These are phyloP conservation scores for Lyophyllum shimeji DNA, from an alignment of 768 basidiomycete genomes.

Conservation along the genomic window DNA sequence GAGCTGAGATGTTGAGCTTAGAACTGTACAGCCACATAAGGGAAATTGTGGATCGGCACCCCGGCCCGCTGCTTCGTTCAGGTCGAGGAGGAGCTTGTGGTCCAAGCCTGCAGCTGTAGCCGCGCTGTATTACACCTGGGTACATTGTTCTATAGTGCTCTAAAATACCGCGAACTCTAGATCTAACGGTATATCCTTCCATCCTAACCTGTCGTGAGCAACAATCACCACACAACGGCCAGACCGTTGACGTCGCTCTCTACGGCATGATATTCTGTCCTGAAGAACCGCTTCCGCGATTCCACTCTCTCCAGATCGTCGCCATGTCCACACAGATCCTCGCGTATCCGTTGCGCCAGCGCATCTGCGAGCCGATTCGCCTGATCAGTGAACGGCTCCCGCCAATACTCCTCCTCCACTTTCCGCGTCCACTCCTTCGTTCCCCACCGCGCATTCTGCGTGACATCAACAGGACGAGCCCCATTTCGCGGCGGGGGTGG, in stretches of 20 bases:
- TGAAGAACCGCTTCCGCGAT: slow-evolving; percentile 49
- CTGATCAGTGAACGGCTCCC: slow-evolving; percentile 18
- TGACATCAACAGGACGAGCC: slow-evolving; percentile 11
- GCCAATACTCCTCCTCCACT: slow-evolving; percentile 88
- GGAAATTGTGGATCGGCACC: too few species aligned
- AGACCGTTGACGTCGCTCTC: slow-evolving; percentile 81
- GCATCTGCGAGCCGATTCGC: slow-evolving; percentile 32
- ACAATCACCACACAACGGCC: slow-evolving; percentile 66
- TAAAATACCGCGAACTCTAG: too few species aligned
- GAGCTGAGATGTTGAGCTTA: too few species aligned
- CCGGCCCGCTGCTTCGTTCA: too few species aligned
- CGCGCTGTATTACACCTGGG: background rate
- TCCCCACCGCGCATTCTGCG: slow-evolving; percentile 69
- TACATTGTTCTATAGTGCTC: background rate
- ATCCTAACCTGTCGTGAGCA: background rate
- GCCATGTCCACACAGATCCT: slow-evolving; percentile 29
- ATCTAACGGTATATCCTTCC: background rate
- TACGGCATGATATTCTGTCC: slow-evolving; percentile 83
- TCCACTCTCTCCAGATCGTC: slow-evolving; percentile 40
- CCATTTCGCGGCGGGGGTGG: background rate
- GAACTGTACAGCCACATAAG: too few species aligned
- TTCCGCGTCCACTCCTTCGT: slow-evolving; percentile 78
- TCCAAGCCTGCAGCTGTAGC: too few species aligned
- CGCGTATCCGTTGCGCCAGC: slow-evolving; percentile 27
- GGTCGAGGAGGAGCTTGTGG: too few species aligned